These are phyloP conservation scores for Emergomyces orientalis DNA, from an alignment of 2,329 filamentous ascomycete species.

Conservation along the genomic window DNA sequence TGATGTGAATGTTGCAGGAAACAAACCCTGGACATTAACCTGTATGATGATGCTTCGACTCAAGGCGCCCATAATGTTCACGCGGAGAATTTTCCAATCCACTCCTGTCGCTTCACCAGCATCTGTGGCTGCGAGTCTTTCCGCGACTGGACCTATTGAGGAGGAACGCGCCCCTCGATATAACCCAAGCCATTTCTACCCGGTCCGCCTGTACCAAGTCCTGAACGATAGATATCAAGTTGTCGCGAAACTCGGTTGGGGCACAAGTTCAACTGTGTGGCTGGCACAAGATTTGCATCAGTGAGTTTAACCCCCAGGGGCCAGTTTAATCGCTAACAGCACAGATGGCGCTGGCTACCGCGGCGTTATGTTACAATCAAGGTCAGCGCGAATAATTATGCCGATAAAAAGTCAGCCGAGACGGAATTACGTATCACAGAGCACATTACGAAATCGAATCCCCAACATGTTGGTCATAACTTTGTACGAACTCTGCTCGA, in stretches of 20 bases:
- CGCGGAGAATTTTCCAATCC: conserved; percentile 4
- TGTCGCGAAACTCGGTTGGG: conserved; percentile 18
- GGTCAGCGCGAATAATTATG: conserved; percentile 24
- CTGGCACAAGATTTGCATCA: conserved; percentile 11
- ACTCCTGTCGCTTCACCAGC: conserved; percentile 1
- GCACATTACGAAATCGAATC: conserved; percentile 23
- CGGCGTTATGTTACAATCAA: conserved; percentile 29
- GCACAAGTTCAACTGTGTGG: conserved; percentile 16
- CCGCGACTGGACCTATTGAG: conserved; percentile 1
- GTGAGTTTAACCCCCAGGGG: not conserved
- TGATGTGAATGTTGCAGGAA: conserved; percentile 6
- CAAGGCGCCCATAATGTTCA: not conserved
- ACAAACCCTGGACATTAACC: not conserved
- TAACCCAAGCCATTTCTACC: conserved; percentile 6
- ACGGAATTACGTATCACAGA: conserved; percentile 26
- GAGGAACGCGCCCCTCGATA: conserved; percentile 7
- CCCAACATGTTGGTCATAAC: conserved; percentile 23
- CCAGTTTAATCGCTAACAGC: not conserved
- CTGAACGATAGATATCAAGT: conserved; percentile 10
- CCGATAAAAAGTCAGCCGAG: conserved; percentile 17
- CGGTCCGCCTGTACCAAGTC: not conserved
- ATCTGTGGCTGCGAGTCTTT: conserved; percentile 1
- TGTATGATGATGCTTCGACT: not conserved
- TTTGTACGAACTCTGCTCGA: conserved; percentile 29
- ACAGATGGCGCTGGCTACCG: conserved; percentile 21